A percentile compares a stretch with the other conserved stretches of the same genome.
phyloP scores from a whole-genome alignment of 2,329 filamentous ascomycete species.

The Fusarium algeriense region DNA sequence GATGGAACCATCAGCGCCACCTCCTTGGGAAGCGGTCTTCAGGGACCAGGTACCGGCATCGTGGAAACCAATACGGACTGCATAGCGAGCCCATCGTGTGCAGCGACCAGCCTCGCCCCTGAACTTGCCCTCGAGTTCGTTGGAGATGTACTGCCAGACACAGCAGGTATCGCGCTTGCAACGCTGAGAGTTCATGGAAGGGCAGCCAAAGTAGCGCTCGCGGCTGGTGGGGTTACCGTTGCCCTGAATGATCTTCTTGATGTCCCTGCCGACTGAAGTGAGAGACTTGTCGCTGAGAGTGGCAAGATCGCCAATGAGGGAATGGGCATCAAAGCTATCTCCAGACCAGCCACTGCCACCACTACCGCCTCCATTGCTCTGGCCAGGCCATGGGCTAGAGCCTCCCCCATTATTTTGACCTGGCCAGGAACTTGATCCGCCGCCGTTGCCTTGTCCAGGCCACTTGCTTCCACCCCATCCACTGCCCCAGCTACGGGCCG shows the following conservation, averaged over 20 bases:
- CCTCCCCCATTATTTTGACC: background rate
- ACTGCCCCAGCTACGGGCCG: slow-evolving; percentile 33
- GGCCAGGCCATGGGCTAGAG: background rate
- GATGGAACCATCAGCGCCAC: slow-evolving; percentile 62
- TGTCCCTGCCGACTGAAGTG: slow-evolving; percentile 51
- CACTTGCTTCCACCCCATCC: slow-evolving; percentile 20
- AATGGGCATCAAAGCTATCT: slow-evolving; percentile 36
- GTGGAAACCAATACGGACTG: slow-evolving; percentile 63
- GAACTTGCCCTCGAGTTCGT: slow-evolving; percentile 55
- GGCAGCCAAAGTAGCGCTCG: slow-evolving; percentile 43
- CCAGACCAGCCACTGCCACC: slow-evolving; percentile 19
- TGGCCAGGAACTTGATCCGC: background rate
- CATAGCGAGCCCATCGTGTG: slow-evolving; percentile 58
- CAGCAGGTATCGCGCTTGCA: slow-evolving; percentile 58
- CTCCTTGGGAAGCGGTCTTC: slow-evolving; percentile 48
- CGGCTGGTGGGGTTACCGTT: slow-evolving; percentile 46
- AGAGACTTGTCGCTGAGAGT: slow-evolving; percentile 49
- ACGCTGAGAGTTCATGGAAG: slow-evolving; percentile 36
- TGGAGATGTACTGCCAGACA: slow-evolving; percentile 59
- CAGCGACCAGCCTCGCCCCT: slow-evolving; percentile 55
- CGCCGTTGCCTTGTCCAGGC: slow-evolving; percentile 1
- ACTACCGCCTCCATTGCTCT: background rate
- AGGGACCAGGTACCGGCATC: slow-evolving; percentile 61
- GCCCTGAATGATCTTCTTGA: slow-evolving; percentile 55
- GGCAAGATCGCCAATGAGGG: slow-evolving; percentile 57